Base-by-base conservation (phyloP, 371 early-diverging fungal species). In the Mortierella sp. region DNA sequence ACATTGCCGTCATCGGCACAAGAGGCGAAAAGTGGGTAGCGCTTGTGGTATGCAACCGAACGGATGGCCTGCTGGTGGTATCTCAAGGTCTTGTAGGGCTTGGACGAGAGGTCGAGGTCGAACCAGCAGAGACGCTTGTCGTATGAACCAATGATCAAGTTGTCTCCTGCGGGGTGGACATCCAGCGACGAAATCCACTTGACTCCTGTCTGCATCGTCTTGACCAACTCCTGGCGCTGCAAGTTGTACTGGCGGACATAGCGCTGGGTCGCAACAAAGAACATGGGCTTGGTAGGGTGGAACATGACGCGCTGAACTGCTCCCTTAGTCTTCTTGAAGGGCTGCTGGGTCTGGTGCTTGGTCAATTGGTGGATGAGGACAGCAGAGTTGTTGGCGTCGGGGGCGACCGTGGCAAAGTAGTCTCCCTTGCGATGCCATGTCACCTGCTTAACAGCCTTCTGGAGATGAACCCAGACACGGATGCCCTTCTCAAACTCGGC, bases 361-460 rank as follows among this genome's bases (percentile, higher is more conserved):
- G 97, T 93, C 47, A 97, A 75, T 87, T 98, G 97, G 88, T 99
- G 99, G 70, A 99, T 95, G 47, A 94, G 85, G 9, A 99, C 94
- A 5, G 97, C 89, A 24, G 87, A 79, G 64, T 87, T 82, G 66
- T 87, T 86, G 67, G 91, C 89, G 45, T 91, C 95, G 6, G 97
- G 93, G 1, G 94, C 89, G 11, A 97, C 93, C 10, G 96, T 93
- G 5, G 95, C 92, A 85, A 98, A 92, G 85, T 99, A 98, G 86
- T 99, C 98, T 74, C 99, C 99, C 86, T 95, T 96, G 69, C 95
- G 91, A 87, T 99, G 99, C 99, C 99, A 99, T 40, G 92, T 90
- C 39, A 98, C 87, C 66, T 93, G 89, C 72, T 93, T 94, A 39
- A 97, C 93, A n/a, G 85, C 83, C 84, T 94, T 87, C 66, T 77